phyloP scores from a whole-genome alignment of 2,329 filamentous ascomycete genomes.

The Colletotrichum sp. region DNA sequence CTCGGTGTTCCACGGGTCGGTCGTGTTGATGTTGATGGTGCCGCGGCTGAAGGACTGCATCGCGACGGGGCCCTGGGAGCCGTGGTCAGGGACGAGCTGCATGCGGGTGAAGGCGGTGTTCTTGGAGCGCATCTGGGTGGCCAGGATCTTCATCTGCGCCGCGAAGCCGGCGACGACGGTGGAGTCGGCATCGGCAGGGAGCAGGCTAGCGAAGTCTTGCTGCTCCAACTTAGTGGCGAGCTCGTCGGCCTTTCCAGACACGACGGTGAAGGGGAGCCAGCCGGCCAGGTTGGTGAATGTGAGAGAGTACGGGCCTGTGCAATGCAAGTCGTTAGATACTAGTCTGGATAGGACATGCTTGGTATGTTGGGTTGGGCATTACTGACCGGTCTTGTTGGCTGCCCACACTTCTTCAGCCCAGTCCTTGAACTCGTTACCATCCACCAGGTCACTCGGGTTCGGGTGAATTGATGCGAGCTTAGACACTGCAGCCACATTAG shows the following conservation, averaged over 20 bases:
- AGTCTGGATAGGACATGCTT: background rate
- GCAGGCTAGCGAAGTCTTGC: constrained; percentile 35
- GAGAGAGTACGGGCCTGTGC: constrained; percentile 32
- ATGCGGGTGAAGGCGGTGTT: constrained; percentile 38
- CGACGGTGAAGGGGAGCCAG: constrained; percentile 40
- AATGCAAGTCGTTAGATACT: background rate
- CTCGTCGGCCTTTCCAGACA: constrained; percentile 33
- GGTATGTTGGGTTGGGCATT: background rate
- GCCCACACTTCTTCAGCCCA: constrained; percentile 19
- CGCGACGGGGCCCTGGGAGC: constrained; percentile 26
- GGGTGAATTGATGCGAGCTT: constrained; percentile 20
- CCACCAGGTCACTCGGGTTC: constrained; percentile 6
- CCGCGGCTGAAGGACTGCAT: constrained; percentile 41
- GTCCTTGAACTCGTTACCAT: constrained; percentile 17
- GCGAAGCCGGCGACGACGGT: constrained; percentile 40
- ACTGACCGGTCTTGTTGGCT: constrained; percentile 21
- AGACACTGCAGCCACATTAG: background rate
- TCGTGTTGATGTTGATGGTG: constrained; percentile 41
- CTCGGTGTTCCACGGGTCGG: constrained; percentile 38
- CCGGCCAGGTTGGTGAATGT: constrained; percentile 38
- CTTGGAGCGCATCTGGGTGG: constrained; percentile 35
- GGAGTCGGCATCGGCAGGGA: constrained; percentile 34
- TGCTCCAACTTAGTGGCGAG: constrained; percentile 35
- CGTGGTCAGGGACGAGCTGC: constrained; percentile 24
- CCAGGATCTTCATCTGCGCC: constrained; percentile 42